Evolutionary conservation across 306 rosid species (phyloP).

Genomic region (Senna tora): DNA sequence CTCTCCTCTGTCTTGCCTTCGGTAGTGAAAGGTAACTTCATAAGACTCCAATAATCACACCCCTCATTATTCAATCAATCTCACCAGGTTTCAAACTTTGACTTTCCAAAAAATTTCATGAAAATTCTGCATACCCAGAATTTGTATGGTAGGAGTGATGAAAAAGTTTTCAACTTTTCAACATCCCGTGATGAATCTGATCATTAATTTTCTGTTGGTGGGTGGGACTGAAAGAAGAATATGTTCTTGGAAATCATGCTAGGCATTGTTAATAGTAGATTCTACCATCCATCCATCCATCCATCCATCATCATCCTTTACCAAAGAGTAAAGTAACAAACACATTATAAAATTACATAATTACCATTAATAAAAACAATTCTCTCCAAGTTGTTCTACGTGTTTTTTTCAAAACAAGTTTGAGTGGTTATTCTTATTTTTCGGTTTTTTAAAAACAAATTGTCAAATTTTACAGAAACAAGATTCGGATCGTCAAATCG

Average conservation of each 20-base stretch:
- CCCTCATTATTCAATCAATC: conserved; percentile 7
- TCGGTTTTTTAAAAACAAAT: too few species aligned
- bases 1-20: conserved; percentile 76
- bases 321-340: conserved; percentile 36
- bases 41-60: conserved; percentile 6
- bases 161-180: conserved; percentile 41
- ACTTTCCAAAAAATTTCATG: background rate
- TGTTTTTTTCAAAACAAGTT: too few species aligned
- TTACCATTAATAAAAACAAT: too few species aligned
- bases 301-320: conserved; percentile 44
- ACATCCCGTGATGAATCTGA: conserved; percentile 18
- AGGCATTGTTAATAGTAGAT: conserved; percentile 38
- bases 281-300: conserved; percentile 11
- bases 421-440: too few species aligned
- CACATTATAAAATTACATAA: too few species aligned
- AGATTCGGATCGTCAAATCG: conserved; percentile 60
- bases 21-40: conserved; percentile 82
- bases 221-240: conserved; percentile 57
- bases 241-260: conserved; percentile 48
- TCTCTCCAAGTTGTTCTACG: too few species aligned
- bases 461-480: conserved; percentile 59
- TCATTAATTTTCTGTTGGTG: conserved; percentile 40
- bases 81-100: background rate
- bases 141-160: background rate
- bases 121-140: conserved; percentile 14